Evolutionary conservation across 768 basidiomycete genomes (phyloP).

Genomic region (Cubamyces lactineus): DNA sequence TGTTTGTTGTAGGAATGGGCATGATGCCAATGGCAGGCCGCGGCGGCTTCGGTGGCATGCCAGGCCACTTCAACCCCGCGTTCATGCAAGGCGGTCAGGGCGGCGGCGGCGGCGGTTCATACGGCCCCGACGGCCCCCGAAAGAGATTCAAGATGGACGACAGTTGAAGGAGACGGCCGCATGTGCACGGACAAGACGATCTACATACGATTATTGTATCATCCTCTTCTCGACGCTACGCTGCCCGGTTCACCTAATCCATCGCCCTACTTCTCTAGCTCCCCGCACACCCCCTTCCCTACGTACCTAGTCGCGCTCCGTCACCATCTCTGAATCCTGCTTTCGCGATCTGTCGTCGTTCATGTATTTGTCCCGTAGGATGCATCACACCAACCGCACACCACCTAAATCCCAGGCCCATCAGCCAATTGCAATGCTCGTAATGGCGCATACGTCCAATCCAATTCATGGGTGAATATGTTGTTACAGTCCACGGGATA

Average conservation of each 20-base stretch:
- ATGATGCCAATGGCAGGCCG: constrained; percentile 55
- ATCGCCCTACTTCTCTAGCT: not conserved
- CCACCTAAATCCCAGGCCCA: not conserved
- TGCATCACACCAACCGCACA: not conserved
- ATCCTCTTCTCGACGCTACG: constrained; percentile 8
- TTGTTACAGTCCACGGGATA: constrained; percentile 16
- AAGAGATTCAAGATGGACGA: constrained; percentile 62
- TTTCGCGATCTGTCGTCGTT: constrained; percentile 23
- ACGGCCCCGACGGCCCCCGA: constrained; percentile 50
- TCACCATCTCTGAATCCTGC: constrained; percentile 14
- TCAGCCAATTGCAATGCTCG: not conserved
- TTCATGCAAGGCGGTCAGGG: constrained; percentile 54
- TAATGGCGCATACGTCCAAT: not conserved
- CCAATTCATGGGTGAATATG: not conserved
- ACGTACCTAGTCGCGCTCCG: constrained; percentile 10
- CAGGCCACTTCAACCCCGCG: constrained; percentile 76
- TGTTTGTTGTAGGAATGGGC: constrained; percentile 47
- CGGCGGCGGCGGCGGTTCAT: constrained; percentile 43
- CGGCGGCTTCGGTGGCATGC: constrained; percentile 51
- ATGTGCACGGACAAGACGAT: not conserved
- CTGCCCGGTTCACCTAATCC: constrained; percentile 7
- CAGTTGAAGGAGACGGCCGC: constrained; percentile 34
- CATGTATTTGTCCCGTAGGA: constrained; percentile 18
- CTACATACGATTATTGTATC: constrained; percentile 10
- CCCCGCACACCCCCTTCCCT: not conserved